These are phyloP conservation scores for Ambispora gerdemannii DNA, from an alignment of 192 early-diverging fungal genomes.

Conservation along the genomic window DNA sequence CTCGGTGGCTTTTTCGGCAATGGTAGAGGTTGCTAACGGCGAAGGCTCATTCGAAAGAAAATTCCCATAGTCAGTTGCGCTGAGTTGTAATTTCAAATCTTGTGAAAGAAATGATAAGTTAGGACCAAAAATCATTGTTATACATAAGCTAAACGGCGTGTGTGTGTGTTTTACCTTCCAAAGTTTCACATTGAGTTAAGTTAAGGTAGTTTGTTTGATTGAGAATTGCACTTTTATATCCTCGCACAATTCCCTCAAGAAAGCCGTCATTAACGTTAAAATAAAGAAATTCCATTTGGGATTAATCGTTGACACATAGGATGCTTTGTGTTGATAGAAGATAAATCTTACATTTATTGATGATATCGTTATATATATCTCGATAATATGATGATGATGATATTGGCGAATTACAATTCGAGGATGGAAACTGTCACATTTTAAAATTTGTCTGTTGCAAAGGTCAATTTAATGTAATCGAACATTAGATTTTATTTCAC, in stretches of 20 bases:
- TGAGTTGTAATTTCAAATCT: conserved; percentile 94
- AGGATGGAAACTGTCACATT: too few species aligned
- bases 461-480: too few species aligned
- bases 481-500: too few species aligned
- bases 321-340: background rate
- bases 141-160: background rate
- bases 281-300: conserved; percentile 44
- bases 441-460: too few species aligned
- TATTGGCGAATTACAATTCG: too few species aligned
- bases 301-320: background rate
- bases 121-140: background rate
- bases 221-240: conserved; percentile 87
- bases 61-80: conserved; percentile 92
- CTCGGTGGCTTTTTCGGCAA: conserved; percentile 85
- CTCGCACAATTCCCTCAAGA: conserved; percentile 92
- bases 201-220: conserved; percentile 82
- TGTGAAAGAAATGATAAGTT: background rate
- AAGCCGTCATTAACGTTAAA: conserved; percentile 93
- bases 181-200: conserved; percentile 95
- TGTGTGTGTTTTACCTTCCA: conserved; percentile 66
- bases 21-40: conserved; percentile 88
- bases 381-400: too few species aligned
- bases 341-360: too few species aligned
- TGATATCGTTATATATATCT: too few species aligned
- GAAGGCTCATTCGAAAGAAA: conserved; percentile 96